phyloP scores from a whole-genome alignment of 768 basidiomycete genomes.

The Tylopilus vinaceipallidus region DNA sequence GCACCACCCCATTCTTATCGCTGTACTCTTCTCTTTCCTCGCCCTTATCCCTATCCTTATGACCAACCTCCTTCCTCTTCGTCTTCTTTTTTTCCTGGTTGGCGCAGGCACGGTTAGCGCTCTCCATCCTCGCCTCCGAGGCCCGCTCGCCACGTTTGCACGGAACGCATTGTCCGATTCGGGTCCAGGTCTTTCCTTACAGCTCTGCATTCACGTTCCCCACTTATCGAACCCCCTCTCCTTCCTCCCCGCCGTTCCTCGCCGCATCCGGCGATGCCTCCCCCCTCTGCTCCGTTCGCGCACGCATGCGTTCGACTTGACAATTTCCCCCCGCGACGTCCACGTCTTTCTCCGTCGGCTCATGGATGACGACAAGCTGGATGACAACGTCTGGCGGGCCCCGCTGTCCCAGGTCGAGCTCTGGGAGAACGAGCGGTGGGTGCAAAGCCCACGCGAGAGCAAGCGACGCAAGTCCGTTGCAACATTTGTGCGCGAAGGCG shows the following conservation, averaged over 20 bases:
- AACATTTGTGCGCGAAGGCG: background rate
- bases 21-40: slow-evolving; percentile 42
- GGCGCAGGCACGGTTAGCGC: slow-evolving; percentile 15
- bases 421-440: background rate
- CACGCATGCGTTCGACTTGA: background rate
- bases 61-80: slow-evolving; percentile 43
- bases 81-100: slow-evolving; percentile 40
- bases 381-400: background rate
- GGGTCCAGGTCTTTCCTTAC: slow-evolving; percentile 19
- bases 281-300: background rate
- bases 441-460: background rate
- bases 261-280: background rate
- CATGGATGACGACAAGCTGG: background rate
- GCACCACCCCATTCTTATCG: slow-evolving; percentile 35
- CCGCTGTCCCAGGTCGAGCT: background rate
- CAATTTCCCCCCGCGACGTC: background rate
- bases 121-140: slow-evolving; percentile 12
- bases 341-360: background rate
- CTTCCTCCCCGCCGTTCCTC: background rate
- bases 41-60: slow-evolving; percentile 42
- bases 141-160: background rate
- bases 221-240: background rate
- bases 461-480: background rate
- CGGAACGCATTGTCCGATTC: slow-evolving; percentile 8
- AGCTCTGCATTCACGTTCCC: slow-evolving; percentile 10